phyloP scores from a whole-genome alignment of 371 early-diverging fungal genomes.

The Umbelopsis sp. region DNA sequence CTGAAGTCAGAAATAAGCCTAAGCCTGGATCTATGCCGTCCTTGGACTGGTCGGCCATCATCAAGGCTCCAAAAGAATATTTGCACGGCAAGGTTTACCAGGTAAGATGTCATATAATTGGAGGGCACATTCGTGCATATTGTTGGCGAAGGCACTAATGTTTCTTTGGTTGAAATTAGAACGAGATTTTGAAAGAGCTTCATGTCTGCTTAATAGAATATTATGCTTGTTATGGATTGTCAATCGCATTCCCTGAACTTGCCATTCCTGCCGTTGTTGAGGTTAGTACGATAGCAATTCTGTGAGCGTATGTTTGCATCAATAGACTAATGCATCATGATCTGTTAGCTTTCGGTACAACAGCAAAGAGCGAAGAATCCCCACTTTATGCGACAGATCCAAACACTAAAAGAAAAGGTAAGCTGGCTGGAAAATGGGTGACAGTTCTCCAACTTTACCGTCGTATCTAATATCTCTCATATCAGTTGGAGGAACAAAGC shows the following conservation, averaged over 20 bases:
- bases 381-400: conserved; percentile 74
- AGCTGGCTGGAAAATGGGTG: neutral
- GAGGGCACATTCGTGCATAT: neutral
- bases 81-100: conserved; percentile 80
- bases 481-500: conserved; percentile 73
- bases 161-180: neutral
- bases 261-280: conserved; percentile 77
- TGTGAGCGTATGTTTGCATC: too few relatives aligned
- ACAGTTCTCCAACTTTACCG: too few relatives aligned
- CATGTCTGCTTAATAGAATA: conserved; percentile 67
- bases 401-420: conserved; percentile 80
- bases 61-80: conserved; percentile 84
- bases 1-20: conserved; percentile 53
- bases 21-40: conserved; percentile 64
- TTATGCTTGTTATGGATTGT: conserved; percentile 74
- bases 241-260: conserved; percentile 94
- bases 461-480: neutral
- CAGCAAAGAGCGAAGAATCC: conserved; percentile 58
- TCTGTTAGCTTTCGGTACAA: conserved; percentile 56
- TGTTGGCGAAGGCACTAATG: too few relatives aligned
- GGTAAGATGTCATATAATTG: conserved; percentile 23
- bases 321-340: neutral
- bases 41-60: conserved; percentile 70
- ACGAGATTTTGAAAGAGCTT: neutral
- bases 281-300: conserved; percentile 32